Evolutionary conservation across 2,329 filamentous ascomycete species (phyloP).

Genomic region (Neonectria neomacrospora): DNA sequence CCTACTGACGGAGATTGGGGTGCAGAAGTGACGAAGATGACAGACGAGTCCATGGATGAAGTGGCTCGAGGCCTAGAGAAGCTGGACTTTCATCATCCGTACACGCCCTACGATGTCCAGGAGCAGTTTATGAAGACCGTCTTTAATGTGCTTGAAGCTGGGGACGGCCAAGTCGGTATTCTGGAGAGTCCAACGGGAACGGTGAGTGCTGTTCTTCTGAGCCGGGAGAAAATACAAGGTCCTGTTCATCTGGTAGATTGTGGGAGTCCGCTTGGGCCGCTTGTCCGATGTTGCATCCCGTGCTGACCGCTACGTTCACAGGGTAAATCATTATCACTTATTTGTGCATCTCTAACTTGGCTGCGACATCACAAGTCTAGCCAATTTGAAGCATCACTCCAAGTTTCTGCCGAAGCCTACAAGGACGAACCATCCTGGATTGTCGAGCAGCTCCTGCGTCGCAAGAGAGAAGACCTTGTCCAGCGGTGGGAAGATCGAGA

Average conservation of each 20-base stretch:
- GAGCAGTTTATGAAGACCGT: conserved; percentile 86
- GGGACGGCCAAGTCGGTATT: conserved; percentile 82
- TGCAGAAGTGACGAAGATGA: conserved; percentile 34
- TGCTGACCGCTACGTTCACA: conserved; percentile 45
- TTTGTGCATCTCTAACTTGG: conserved; percentile 91
- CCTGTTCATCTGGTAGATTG: background rate
- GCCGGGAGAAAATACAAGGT: background rate
- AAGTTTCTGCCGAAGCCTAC: conserved; percentile 55
- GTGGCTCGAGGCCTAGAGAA: conserved; percentile 43
- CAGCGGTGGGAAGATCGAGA: conserved; percentile 79
- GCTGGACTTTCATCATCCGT: conserved; percentile 85
- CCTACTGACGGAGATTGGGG: no score
- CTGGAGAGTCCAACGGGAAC: conserved; percentile 94
- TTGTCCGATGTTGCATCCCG: background rate
- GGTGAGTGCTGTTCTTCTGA: conserved; percentile 48
- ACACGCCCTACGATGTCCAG: conserved; percentile 87
- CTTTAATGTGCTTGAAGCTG: conserved; percentile 78
- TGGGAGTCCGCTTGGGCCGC: background rate
- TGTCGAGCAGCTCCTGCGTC: conserved; percentile 76
- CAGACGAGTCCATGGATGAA: conserved; percentile 28
- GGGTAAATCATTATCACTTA: conserved; percentile 92
- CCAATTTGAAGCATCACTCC: conserved; percentile 64
- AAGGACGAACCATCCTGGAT: conserved; percentile 87
- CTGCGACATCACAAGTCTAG: conserved; percentile 81
- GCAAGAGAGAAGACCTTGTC: conserved; percentile 74